These are phyloP conservation scores for Suillus paluster DNA, from an alignment of 768 basidiomycete species.

Conservation along the genomic window DNA sequence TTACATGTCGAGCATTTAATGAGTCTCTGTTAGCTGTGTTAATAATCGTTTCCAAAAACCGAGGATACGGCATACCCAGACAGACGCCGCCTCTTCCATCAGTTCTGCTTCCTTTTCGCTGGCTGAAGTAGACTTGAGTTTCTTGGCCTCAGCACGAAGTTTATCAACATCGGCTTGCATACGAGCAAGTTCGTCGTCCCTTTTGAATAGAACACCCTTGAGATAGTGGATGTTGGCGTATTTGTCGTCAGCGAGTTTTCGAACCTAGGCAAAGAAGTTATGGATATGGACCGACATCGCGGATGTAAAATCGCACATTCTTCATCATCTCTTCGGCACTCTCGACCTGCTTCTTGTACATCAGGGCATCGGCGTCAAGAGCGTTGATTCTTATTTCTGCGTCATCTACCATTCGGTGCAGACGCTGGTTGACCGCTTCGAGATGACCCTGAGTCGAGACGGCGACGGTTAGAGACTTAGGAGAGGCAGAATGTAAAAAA, in stretches of 20 bases:
- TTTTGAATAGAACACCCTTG: constrained; percentile 23
- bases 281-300: not conserved
- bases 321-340: constrained; percentile 44
- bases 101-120: constrained; percentile 41
- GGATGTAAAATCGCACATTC: constrained; percentile 32
- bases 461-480: not conserved
- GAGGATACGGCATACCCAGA: constrained; percentile 51
- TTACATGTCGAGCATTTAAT: constrained; percentile 91
- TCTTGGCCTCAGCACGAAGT: constrained; percentile 49
- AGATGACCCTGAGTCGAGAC: constrained; percentile 37
- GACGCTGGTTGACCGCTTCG: constrained; percentile 48
- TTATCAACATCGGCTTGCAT: constrained; percentile 58
- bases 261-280: constrained; percentile 29
- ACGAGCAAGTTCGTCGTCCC: constrained; percentile 53
- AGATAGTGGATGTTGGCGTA: constrained; percentile 25
- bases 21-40: constrained; percentile 55
- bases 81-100: constrained; percentile 55
- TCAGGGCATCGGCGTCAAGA: constrained; percentile 38
- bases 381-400: constrained; percentile 31
- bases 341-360: constrained; percentile 42
- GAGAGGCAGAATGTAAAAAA: not conserved
- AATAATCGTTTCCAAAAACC: not conserved
- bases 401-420: constrained; percentile 34
- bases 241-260: constrained; percentile 36
- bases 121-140: constrained; percentile 36